phyloP scores from a whole-genome alignment of 2,329 filamentous ascomycete genomes.

The Paracamarosporium sp. region DNA sequence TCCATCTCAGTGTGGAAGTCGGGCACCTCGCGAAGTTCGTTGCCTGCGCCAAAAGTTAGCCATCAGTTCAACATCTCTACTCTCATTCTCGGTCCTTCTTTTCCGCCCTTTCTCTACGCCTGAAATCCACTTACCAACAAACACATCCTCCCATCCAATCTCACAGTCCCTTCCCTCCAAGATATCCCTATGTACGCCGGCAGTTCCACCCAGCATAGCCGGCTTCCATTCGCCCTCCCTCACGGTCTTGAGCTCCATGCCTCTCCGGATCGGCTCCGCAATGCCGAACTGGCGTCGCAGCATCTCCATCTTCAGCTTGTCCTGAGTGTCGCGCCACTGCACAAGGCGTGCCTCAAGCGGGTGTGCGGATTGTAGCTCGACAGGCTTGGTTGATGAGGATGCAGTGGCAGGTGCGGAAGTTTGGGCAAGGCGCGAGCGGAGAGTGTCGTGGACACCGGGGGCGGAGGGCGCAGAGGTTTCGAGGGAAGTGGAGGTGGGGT shows the following conservation, averaged over 20 bases:
- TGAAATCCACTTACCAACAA: constrained; percentile 63
- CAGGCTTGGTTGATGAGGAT: constrained; percentile 33
- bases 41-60: constrained; percentile 52
- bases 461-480: constrained; percentile 78
- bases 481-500: constrained; percentile 64
- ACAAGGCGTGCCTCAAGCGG: constrained; percentile 90
- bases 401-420: constrained; percentile 40
- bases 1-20: constrained; percentile 94
- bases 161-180: constrained; percentile 78
- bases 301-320: constrained; percentile 84
- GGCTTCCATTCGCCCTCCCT: constrained; percentile 82
- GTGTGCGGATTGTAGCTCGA: constrained; percentile 71
- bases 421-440: constrained; percentile 80
- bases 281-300: constrained; percentile 89
- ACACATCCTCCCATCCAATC: constrained; percentile 94
- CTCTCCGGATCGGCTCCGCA: constrained; percentile 87
- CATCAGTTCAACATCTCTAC: not conserved
- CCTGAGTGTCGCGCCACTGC: constrained; percentile 89
- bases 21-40: constrained; percentile 72
- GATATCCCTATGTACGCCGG: constrained; percentile 87
- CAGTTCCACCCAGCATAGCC: constrained; percentile 68
- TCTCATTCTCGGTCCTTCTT: not conserved
- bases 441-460: constrained; percentile 90
- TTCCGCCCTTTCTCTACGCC: not conserved
- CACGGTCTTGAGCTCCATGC: constrained; percentile 94